Evolutionary conservation across 2,329 filamentous ascomycete genomes (phyloP).

Genomic region (Harringtonia aguacate): DNA sequence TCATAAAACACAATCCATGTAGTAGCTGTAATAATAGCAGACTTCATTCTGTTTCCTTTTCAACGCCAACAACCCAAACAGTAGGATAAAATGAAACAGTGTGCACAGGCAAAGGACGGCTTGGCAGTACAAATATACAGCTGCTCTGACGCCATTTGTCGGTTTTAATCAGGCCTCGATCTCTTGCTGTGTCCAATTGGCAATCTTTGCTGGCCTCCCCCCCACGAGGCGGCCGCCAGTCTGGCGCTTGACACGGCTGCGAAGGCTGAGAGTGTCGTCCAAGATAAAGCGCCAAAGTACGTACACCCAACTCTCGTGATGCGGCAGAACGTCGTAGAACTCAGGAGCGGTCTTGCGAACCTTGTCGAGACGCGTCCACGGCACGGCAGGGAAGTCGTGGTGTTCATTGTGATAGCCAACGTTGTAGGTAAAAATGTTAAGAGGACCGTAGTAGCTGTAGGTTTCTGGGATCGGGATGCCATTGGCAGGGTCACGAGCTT

Average conservation of each 20-base stretch:
- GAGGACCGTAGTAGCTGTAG: conserved; percentile 88
- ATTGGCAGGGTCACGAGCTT: conserved; percentile 46
- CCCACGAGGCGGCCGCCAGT: conserved; percentile 58
- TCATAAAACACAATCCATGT: no score
- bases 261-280: conserved; percentile 81
- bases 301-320: conserved; percentile 81
- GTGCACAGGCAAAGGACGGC: no score
- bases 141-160: not conserved
- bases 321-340: conserved; percentile 82
- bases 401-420: conserved; percentile 98
- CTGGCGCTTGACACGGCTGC: conserved; percentile 85
- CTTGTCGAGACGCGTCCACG: conserved; percentile 77
- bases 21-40: no score
- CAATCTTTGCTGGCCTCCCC: conserved; percentile 31
- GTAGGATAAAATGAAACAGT: not conserved
- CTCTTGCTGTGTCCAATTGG: conserved; percentile 57
- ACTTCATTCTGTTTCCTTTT: no score
- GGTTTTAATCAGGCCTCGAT: conserved; percentile 44
- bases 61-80: not conserved
- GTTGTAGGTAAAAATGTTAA: conserved; percentile 93
- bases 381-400: conserved; percentile 94
- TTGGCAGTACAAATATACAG: no score
- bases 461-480: conserved; percentile 74
- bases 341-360: conserved; percentile 74
- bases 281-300: conserved; percentile 94